These are phyloP conservation scores for Viola odorata DNA, from an alignment of 345 rosid genomes.

Conservation along the genomic window DNA sequence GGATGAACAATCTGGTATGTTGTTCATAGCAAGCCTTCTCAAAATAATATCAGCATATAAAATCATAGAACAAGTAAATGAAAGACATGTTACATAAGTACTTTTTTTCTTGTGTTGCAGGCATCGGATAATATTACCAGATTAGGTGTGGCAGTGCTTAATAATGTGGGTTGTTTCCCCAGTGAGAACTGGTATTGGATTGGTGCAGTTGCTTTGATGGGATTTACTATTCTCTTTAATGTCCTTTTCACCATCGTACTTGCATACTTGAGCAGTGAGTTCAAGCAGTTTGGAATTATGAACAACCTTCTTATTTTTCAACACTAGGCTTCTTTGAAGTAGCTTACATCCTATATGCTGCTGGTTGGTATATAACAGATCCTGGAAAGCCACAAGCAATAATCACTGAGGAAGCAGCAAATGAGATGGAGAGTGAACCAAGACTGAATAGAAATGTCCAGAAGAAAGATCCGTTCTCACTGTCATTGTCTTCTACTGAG, in stretches of 20 bases:
- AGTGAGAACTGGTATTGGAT: conserved; percentile 81
- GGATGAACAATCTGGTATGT: conserved; percentile 64
- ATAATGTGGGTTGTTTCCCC: conserved; percentile 37
- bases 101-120: conserved; percentile 35
- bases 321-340: conserved; percentile 1
- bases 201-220: conserved; percentile 52
- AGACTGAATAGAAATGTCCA: conserved; percentile 18
- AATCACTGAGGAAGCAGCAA: conserved; percentile 43
- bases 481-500: conserved; percentile 31
- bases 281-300: background rate
- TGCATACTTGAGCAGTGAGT: conserved; percentile 63
- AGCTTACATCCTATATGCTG: background rate
- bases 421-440: conserved; percentile 4
- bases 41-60: too few species aligned
- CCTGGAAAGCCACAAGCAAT: conserved; percentile 59
- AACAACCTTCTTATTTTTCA: background rate
- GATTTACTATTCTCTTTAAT: conserved; percentile 69
- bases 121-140: conserved; percentile 44
- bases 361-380: conserved; percentile 37
- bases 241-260: conserved; percentile 66
- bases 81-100: too few species aligned
- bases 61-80: too few species aligned
- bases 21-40: too few species aligned
- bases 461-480: conserved; percentile 24
- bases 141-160: conserved; percentile 58